Evolutionary conservation across 208 protist species (phyloP).

Genomic region (Leishmania mexicana): DNA sequence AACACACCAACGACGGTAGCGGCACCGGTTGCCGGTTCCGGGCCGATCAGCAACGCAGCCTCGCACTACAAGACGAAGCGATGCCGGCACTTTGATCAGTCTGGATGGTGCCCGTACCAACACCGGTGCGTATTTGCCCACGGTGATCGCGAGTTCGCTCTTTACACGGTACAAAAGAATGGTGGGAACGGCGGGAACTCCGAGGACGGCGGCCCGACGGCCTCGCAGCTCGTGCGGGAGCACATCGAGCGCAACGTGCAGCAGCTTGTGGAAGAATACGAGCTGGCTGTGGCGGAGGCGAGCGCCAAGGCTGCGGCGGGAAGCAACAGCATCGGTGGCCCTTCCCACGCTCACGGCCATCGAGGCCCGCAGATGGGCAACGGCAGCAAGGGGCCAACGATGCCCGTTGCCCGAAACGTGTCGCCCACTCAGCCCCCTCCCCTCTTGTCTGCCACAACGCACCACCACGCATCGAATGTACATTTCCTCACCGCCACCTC

Average conservation of each 20-base stretch:
- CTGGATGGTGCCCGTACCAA: slow-evolving; percentile 34
- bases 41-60: slow-evolving; percentile 21
- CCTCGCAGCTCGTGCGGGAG: slow-evolving; percentile 21
- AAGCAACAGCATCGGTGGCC: slow-evolving; percentile 3
- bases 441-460: slow-evolving; percentile 11
- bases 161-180: slow-evolving; percentile 26
- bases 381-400: neutral
- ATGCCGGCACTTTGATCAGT: slow-evolving; percentile 33
- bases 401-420: neutral
- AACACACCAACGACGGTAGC: neutral
- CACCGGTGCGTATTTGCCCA: slow-evolving; percentile 39
- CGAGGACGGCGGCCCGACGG: slow-evolving; percentile 6
- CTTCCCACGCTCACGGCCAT: neutral
- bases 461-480: slow-evolving; percentile 7
- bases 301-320: slow-evolving; percentile 12
- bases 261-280: slow-evolving; percentile 30
- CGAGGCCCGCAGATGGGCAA: slow-evolving; percentile 11
- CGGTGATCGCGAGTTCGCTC: slow-evolving; percentile 32
- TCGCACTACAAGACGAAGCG: slow-evolving; percentile 42
- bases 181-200: neutral
- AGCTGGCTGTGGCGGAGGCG: slow-evolving; percentile 26
- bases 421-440: neutral
- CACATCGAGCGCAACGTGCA: slow-evolving; percentile 34
- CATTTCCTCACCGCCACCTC: slow-evolving; percentile 10
- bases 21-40: neutral